Evolutionary conservation across 768 basidiomycete species (phyloP).

Genomic region (Agrocybe pediades): DNA sequence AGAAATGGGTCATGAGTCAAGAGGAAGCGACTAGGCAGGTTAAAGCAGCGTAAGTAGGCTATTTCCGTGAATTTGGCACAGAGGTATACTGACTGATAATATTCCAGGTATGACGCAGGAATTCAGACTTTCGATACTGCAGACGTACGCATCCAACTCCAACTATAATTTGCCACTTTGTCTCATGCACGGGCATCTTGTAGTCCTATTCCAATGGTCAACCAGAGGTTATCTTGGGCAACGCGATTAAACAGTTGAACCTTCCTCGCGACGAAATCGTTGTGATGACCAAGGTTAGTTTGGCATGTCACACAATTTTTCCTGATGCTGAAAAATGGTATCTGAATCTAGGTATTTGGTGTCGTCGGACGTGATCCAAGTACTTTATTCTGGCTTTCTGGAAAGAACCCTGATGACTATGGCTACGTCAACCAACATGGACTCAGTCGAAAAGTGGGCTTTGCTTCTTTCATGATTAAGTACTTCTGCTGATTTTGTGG

Average conservation of each 20-base stretch:
- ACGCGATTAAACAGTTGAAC: constrained; percentile 65
- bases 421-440: constrained; percentile 64
- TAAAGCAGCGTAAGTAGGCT: constrained; percentile 39
- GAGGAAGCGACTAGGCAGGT: constrained; percentile 55
- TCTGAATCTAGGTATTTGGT: constrained; percentile 36
- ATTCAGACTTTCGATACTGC: constrained; percentile 67
- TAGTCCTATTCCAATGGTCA: constrained; percentile 64
- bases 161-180: background rate
- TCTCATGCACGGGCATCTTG: constrained; percentile 25
- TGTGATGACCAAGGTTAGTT: constrained; percentile 73
- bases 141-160: constrained; percentile 29
- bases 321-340: background rate
- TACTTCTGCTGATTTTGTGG: background rate
- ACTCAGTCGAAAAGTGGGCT: constrained; percentile 27
- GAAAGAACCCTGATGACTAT: constrained; percentile 30
- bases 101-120: constrained; percentile 45
- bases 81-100: background rate
- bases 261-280: constrained; percentile 76
- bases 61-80: no score
- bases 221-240: constrained; percentile 69
- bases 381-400: constrained; percentile 9
- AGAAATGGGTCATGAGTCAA: constrained; percentile 46
- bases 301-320: background rate
- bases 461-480: background rate
- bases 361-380: constrained; percentile 30